Percentiles rank a stretch among this genome's conserved stretches.
Conservation (phyloP, 192 early-diverging fungal species). For the Phlyctochytrium bullatum region DNA sequence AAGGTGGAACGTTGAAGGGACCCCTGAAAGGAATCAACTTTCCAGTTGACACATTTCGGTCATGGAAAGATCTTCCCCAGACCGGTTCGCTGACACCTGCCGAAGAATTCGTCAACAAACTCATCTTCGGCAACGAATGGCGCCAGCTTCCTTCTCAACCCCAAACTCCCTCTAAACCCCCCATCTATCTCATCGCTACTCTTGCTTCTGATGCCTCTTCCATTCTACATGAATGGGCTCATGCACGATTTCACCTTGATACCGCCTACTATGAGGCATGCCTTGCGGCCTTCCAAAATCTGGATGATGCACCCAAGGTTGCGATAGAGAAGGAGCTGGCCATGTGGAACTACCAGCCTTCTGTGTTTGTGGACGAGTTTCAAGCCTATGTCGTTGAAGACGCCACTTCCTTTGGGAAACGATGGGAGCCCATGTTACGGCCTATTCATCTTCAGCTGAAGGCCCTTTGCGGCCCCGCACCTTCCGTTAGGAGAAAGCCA, state of each 20-base stretch:
- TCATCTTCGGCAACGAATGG: conserved; percentile 1
- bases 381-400: conserved; percentile 54
- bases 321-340: conserved; percentile 40
- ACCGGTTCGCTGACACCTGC: neutral
- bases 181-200: conserved; percentile 40
- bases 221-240: conserved; percentile 54
- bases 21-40: conserved; percentile 54
- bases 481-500: neutral
- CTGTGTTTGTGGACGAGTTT: conserved; percentile 49
- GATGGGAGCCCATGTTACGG: conserved; percentile 21
- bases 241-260: conserved; percentile 36
- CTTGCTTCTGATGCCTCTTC: conserved; percentile 35
- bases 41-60: conserved; percentile 5
- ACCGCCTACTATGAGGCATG: conserved; percentile 24
- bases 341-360: conserved; percentile 38
- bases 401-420: conserved; percentile 48
- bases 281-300: conserved; percentile 11
- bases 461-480: conserved; percentile 3
- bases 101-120: neutral
- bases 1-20: conserved; percentile 44
- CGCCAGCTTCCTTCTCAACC: too few species aligned
- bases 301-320: conserved; percentile 6
- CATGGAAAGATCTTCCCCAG: neutral
- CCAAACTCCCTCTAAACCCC: neutral
- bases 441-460: conserved; percentile 22